Conservation (phyloP, 441 rosid genomes). For the Adansonia madagascariensis region DNA sequence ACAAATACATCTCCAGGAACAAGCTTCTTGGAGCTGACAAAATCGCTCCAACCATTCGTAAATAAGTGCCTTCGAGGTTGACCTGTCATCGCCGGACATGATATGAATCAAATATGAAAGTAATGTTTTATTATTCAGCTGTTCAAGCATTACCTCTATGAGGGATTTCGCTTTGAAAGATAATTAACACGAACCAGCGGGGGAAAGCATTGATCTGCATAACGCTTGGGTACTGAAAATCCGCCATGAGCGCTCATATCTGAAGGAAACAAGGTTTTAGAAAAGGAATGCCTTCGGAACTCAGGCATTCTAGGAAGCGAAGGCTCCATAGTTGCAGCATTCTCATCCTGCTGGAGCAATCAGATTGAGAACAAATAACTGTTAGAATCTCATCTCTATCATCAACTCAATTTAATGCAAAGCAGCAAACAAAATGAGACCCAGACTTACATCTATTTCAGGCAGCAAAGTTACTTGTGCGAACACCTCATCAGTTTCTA, state of each 20-base stretch:
- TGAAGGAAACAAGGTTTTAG: constrained; percentile 89
- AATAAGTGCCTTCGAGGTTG: constrained; percentile 96
- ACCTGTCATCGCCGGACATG: constrained; percentile 47
- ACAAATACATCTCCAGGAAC: constrained; percentile 96
- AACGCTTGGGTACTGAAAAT: constrained; percentile 84
- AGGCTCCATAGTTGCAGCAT: constrained; percentile 52
- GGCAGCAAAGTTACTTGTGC: constrained; percentile 91
- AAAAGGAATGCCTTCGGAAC: constrained; percentile 81
- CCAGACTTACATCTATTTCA: constrained; percentile 47
- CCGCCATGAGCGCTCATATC: constrained; percentile 94
- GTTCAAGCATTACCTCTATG: too few relatives aligned
- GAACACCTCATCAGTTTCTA: constrained; percentile 89
- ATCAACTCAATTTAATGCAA: too few relatives aligned
- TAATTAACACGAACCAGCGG: constrained; percentile 65
- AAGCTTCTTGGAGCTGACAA: constrained; percentile 88
- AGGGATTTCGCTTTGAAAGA: too few relatives aligned
- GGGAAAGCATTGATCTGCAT: constrained; percentile 94
- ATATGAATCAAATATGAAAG: too few relatives aligned
- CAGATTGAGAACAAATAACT: neutral
- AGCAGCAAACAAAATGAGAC: constrained; percentile 1
- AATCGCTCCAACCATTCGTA: constrained; percentile 94
- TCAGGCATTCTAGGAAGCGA: constrained; percentile 56
- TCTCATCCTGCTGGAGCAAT: constrained; percentile 69
- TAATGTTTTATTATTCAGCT: too few relatives aligned
- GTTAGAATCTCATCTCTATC: neutral